Percentiles rank a stretch among this genome's conserved stretches.
These are phyloP conservation scores for Podila epigama DNA, from an alignment of 192 early-diverging fungal genomes.

Conservation along the genomic window DNA sequence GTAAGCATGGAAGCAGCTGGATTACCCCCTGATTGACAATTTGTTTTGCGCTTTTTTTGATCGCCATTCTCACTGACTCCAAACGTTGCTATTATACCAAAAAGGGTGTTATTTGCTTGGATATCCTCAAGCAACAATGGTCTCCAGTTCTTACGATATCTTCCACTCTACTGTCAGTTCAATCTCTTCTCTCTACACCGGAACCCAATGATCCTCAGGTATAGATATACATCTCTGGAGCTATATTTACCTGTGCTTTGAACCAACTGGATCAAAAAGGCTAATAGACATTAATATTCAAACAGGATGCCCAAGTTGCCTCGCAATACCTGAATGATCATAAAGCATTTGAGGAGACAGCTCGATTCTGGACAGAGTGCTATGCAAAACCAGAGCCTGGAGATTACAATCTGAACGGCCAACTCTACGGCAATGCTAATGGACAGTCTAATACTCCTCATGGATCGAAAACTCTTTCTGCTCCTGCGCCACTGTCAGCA, in stretches of 20 bases:
- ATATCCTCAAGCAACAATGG: slow-evolving; percentile 85
- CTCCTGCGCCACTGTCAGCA: slow-evolving; percentile 19
- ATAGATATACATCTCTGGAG: not conserved
- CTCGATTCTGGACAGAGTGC: slow-evolving; percentile 56
- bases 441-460: too few relatives aligned
- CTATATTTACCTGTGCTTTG: not conserved
- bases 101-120: slow-evolving; percentile 48
- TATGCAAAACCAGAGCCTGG: slow-evolving; percentile 49
- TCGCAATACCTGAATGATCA: slow-evolving; percentile 53
- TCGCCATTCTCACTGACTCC: not conserved
- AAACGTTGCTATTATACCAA: not conserved
- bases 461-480: not conserved
- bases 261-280: not conserved
- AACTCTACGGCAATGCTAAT: not conserved
- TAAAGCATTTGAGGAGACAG: slow-evolving; percentile 51
- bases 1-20: slow-evolving; percentile 36
- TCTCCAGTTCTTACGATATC: slow-evolving; percentile 71
- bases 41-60: not conserved
- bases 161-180: slow-evolving; percentile 57
- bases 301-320: slow-evolving; percentile 61
- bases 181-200: slow-evolving; percentile 55
- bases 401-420: slow-evolving; percentile 2
- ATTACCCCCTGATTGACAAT: too few relatives aligned
- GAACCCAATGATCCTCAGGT: slow-evolving; percentile 65
- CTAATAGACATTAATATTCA: not conserved